Evolutionary conservation across 495 filamentous ascomycete species (phyloP).

Genomic region (Tuber borchii): DNA sequence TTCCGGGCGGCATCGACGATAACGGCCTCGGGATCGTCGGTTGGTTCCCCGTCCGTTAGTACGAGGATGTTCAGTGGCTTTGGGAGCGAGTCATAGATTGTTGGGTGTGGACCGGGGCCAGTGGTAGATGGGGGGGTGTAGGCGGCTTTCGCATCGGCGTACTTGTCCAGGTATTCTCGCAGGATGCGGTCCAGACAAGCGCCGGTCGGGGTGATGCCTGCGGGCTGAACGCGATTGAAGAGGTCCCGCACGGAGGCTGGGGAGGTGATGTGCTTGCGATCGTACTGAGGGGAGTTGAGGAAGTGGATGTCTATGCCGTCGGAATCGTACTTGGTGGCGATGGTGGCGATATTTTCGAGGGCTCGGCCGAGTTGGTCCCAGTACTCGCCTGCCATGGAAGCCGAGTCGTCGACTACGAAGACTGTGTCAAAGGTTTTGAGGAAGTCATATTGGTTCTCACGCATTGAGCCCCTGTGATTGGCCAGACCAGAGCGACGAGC

Average conservation of each 20-base stretch:
- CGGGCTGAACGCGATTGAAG: slow-evolving; percentile 60
- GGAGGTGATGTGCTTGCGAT: slow-evolving; percentile 25
- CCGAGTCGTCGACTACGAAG: slow-evolving; percentile 85
- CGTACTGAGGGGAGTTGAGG: slow-evolving; percentile 56
- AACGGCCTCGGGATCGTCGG: slow-evolving; percentile 68
- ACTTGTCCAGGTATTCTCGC: slow-evolving; percentile 55
- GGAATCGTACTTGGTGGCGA: slow-evolving; percentile 73
- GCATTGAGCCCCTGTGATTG: slow-evolving; percentile 9
- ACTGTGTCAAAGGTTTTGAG: slow-evolving; percentile 82
- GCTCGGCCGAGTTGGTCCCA: slow-evolving; percentile 73
- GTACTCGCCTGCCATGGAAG: slow-evolving; percentile 69
- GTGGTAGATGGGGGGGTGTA: slow-evolving; percentile 11
- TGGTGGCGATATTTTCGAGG: slow-evolving; percentile 69
- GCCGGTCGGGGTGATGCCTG: slow-evolving; percentile 69
- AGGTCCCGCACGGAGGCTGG: slow-evolving; percentile 52
- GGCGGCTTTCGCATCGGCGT: slow-evolving; percentile 16
- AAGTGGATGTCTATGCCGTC: slow-evolving; percentile 97
- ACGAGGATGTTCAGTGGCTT: slow-evolving; percentile 92
- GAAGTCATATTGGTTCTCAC: slow-evolving; percentile 71
- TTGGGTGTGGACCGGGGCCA: neutral
- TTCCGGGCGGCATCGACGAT: slow-evolving; percentile 61
- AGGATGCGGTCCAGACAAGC: slow-evolving; percentile 66
- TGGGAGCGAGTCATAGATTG: slow-evolving; percentile 14
- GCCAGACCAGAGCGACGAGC: neutral
- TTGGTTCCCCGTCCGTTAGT: slow-evolving; percentile 83